Conservation (phyloP, 2,329 filamentous ascomycete species). For the Exophiala phaeomuriformis region DNA sequence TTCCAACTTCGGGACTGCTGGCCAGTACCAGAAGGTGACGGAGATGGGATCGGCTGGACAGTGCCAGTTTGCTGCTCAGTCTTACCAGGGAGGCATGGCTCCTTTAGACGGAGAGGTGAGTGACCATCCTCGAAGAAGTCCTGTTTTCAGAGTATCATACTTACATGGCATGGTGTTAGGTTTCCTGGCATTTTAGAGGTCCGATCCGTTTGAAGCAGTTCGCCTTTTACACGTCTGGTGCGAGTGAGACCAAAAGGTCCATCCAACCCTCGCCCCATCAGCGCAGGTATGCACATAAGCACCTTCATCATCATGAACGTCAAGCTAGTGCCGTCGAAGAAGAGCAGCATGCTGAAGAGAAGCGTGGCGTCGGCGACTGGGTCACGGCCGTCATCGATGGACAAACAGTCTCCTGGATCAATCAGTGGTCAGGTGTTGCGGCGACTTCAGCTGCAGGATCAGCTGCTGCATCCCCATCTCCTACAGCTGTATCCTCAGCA, state of each 20-base stretch:
- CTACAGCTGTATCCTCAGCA: background rate
- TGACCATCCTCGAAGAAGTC: conserved; percentile 5
- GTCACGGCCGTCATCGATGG: conserved; percentile 56
- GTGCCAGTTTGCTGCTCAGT: conserved; percentile 48
- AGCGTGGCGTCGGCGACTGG: conserved; percentile 44
- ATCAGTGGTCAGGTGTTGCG: conserved; percentile 40
- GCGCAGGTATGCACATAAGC: conserved; percentile 42
- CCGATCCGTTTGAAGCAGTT: conserved; percentile 60
- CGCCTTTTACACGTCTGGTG: conserved; percentile 58
- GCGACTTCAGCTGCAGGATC: conserved; percentile 6
- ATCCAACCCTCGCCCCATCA: conserved; percentile 30
- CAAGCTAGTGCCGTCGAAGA: conserved; percentile 28
- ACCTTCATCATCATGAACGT: conserved; percentile 43
- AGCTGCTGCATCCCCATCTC: conserved; percentile 1
- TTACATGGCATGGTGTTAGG: conserved; percentile 37
- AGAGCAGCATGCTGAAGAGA: conserved; percentile 24
- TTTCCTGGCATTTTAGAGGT: conserved; percentile 66
- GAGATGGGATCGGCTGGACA: conserved; percentile 46
- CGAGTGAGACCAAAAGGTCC: conserved; percentile 34
- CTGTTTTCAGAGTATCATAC: background rate
- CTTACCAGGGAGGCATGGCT: conserved; percentile 52
- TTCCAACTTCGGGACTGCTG: conserved; percentile 51
- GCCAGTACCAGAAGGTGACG: conserved; percentile 58
- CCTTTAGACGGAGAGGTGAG: conserved; percentile 65
- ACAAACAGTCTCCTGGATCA: conserved; percentile 51